Evolutionary conservation across 768 basidiomycete genomes (phyloP).

Genomic region (Leccinellum luteum): DNA sequence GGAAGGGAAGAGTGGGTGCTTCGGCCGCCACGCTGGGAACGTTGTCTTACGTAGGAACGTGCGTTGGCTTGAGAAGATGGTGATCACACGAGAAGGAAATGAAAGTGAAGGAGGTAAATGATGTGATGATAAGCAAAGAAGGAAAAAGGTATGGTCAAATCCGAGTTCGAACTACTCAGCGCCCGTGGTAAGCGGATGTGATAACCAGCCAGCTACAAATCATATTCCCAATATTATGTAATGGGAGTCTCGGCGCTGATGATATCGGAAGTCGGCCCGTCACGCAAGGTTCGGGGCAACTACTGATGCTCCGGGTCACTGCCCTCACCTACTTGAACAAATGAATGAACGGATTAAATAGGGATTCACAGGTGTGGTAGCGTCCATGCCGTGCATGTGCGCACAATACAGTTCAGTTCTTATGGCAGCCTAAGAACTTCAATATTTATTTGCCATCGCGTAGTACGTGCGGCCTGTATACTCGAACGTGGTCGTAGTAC

Average conservation of each 20-base stretch:
- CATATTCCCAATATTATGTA: slow-evolving; percentile 27
- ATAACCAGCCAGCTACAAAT: slow-evolving; percentile 36
- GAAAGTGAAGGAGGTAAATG: not conserved
- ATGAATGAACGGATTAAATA: not conserved
- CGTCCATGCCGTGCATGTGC: not conserved
- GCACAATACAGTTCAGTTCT: not conserved
- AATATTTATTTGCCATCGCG: no score
- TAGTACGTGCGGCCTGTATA: not conserved
- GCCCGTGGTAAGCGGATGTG: slow-evolving; percentile 41
- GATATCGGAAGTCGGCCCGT: not conserved
- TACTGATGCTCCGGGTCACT: not conserved
- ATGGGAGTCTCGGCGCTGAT: not conserved
- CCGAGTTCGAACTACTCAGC: slow-evolving; percentile 41
- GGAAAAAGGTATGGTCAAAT: slow-evolving; percentile 35
- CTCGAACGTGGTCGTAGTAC: not conserved
- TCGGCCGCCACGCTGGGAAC: not conserved
- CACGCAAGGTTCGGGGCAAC: not conserved
- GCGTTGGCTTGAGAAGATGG: not conserved
- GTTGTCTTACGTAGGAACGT: not conserved
- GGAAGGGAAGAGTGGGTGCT: not conserved
- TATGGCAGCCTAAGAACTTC: not conserved
- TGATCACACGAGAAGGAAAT: not conserved
- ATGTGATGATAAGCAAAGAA: not conserved
- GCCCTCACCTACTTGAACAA: not conserved
- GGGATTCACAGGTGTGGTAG: not conserved